phyloP scores from a whole-genome alignment of 2,329 filamentous ascomycete species.

The Hyphodiscus sp. region DNA sequence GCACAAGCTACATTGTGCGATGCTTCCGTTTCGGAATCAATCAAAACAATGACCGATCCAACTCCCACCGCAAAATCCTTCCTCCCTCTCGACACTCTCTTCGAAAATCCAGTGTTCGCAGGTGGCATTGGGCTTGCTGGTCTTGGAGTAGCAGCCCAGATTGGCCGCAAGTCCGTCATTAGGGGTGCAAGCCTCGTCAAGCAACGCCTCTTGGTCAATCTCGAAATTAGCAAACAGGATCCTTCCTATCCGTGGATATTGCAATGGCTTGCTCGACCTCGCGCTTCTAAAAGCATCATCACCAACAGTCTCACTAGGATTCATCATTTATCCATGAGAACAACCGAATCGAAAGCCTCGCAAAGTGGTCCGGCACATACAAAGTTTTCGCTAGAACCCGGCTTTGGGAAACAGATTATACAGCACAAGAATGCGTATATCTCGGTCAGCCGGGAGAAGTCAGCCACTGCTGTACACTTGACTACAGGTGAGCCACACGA shows the following conservation, averaged over 20 bases:
- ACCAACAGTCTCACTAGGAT: conserved; percentile 52
- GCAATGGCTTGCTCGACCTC: conserved; percentile 85
- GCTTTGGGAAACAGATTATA: conserved; percentile 82
- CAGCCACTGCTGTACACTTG: conserved; percentile 66
- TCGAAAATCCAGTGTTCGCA: conserved; percentile 58
- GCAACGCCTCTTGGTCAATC: conserved; percentile 82
- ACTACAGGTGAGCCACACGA: conserved; percentile 88
- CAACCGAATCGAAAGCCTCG: conserved; percentile 50
- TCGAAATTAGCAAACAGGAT: conserved; percentile 93
- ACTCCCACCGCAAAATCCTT: conserved; percentile 9
- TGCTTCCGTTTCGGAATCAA: neutral
- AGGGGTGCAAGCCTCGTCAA: conserved; percentile 68
- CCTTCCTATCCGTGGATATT: conserved; percentile 91
- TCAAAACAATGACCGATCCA: neutral
- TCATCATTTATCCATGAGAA: conserved; percentile 53
- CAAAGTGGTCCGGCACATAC: conserved; percentile 63
- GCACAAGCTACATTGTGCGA: too few relatives aligned
- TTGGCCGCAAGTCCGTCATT: conserved; percentile 72
- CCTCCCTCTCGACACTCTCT: conserved; percentile 50
- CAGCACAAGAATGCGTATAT: conserved; percentile 85
- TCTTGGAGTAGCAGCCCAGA: conserved; percentile 66
- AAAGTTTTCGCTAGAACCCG: conserved; percentile 82
- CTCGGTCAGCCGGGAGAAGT: conserved; percentile 78
- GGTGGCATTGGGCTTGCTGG: conserved; percentile 86
- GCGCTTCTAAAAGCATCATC: conserved; percentile 43